Conservation (phyloP, 75 land plant genomes). For the Sequoiadendron giganteum region DNA sequence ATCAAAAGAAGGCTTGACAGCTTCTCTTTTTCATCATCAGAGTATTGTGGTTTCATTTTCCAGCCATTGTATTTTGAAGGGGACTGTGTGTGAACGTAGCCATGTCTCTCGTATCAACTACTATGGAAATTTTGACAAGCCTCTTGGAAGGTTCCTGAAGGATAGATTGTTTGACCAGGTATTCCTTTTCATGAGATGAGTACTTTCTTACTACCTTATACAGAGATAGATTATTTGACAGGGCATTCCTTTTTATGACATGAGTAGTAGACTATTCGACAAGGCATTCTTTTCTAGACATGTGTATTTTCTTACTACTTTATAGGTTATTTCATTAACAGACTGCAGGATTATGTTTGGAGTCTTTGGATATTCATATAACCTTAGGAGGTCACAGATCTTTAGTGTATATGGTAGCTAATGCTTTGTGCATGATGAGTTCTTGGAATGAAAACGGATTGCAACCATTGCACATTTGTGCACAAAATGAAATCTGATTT, state of each 20-base stretch:
- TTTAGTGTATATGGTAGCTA: background rate
- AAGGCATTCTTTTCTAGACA: constrained; percentile 32
- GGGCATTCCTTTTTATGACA: constrained; percentile 30
- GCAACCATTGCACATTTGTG: background rate
- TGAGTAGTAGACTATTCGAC: constrained; percentile 45
- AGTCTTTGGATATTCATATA: background rate
- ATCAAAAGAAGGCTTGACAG: constrained; percentile 2
- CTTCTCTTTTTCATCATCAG: constrained; percentile 35
- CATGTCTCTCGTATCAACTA: constrained; percentile 77
- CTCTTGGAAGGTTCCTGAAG: constrained; percentile 76
- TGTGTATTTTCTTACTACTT: background rate
- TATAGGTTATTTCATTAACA: background rate
- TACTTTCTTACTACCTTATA: background rate
- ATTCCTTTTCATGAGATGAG: background rate
- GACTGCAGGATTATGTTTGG: background rate
- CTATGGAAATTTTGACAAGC: constrained; percentile 82
- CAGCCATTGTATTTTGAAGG: constrained; percentile 54
- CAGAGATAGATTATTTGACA: constrained; percentile 55
- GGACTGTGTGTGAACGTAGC: constrained; percentile 64
- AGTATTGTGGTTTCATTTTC: constrained; percentile 84
- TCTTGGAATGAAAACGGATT: background rate
- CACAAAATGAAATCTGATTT: background rate
- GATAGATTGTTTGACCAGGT: constrained; percentile 74
- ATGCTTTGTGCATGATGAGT: constrained; percentile 1
- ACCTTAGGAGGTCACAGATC: background rate